A percentile compares a stretch with the other conserved stretches of the same genome.
These are phyloP conservation scores for Kluyveromyces starmeri DNA, from an alignment of 805 yeast species.

Conservation along the genomic window DNA sequence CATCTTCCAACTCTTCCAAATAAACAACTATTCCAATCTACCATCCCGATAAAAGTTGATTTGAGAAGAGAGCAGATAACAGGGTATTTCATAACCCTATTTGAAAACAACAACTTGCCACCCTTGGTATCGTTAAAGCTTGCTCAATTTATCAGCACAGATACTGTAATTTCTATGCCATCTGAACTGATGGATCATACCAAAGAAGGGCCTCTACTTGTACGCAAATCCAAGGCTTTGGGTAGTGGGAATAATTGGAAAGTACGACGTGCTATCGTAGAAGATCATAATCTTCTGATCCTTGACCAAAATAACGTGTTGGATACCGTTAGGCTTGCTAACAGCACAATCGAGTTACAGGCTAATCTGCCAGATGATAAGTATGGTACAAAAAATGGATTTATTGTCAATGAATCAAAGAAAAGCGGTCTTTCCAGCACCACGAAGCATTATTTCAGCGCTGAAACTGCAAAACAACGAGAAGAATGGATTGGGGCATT, in stretches of 20 bases:
- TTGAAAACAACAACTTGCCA: constrained; percentile 51
- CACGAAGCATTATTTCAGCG: constrained; percentile 60
- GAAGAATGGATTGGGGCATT: constrained; percentile 50
- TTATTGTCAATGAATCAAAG: constrained; percentile 33
- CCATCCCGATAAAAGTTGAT: constrained; percentile 57
- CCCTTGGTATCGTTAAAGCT: constrained; percentile 41
- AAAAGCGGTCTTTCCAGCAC: constrained; percentile 30
- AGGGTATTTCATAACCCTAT: constrained; percentile 50
- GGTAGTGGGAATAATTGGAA: constrained; percentile 62
- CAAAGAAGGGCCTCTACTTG: constrained; percentile 57
- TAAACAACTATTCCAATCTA: constrained; percentile 40
- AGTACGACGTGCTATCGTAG: constrained; percentile 57
- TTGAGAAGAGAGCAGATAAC: constrained; percentile 45
- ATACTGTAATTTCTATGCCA: constrained; percentile 50
- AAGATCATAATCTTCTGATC: constrained; percentile 47
- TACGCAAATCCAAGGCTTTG: constrained; percentile 43
- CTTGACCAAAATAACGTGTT: constrained; percentile 45
- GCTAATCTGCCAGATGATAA: constrained; percentile 31
- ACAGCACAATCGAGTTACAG: constrained; percentile 36
- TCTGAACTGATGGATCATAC: constrained; percentile 34
- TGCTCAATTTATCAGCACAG: constrained; percentile 59
- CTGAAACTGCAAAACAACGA: constrained; percentile 70
- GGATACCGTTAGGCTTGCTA: constrained; percentile 43
- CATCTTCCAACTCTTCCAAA: constrained; percentile 59
- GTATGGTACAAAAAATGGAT: constrained; percentile 30